Base-by-base conservation (phyloP, 2,329 filamentous ascomycete genomes). In the Xylaria sp. region DNA sequence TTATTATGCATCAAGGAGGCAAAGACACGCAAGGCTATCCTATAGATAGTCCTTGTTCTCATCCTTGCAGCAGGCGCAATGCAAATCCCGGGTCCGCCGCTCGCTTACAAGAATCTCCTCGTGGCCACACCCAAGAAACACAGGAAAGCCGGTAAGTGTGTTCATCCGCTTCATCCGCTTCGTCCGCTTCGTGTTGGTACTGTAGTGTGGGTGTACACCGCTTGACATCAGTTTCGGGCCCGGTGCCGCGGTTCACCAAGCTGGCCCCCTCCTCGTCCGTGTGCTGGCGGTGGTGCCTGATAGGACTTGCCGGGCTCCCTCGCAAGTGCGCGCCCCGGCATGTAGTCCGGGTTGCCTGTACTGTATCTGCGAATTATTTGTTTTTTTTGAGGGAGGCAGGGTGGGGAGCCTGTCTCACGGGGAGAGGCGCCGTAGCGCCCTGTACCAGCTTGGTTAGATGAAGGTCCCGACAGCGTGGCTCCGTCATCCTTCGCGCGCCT, bases 391-490 rank as follows among this genome's bases (percentile, higher is more conserved):
- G 17, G 14, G 37, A 19, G n/a, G 35, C 19, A 54, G 28, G 55
- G 50, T 19, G 19, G 14, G 23, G 51, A 47, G 28, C 11, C 15
- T 40, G 38, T 45, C 25, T 45, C 52, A 31, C 42, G 33, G 42
- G 9, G 49, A 49, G 46, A 42, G 35, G 25, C 23, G 35, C 42
- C 53, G 25, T 53, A 40, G 47, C n/a, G 35, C 61, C n/a, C n/a
- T n/a, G n/a, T n/a, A n/a, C n/a, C n/a, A n/a, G 53, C 56, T 47
- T 54, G 15, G 47, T 46, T 61, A 53, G 51, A 57, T 43, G 61
- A 52, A n/a, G 61, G 42, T 61, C 57, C 61, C 61, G 61, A 64
- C 61, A 61, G 47, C 14, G 17, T 25, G 61, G 61, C 12, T 61
- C 53, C 19, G 17, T n/a, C 57, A 57, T 57, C 53, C 61, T 57